These are phyloP conservation scores for Myxozyma melibiosi DNA, from an alignment of 805 yeast genomes.

Conservation along the genomic window DNA sequence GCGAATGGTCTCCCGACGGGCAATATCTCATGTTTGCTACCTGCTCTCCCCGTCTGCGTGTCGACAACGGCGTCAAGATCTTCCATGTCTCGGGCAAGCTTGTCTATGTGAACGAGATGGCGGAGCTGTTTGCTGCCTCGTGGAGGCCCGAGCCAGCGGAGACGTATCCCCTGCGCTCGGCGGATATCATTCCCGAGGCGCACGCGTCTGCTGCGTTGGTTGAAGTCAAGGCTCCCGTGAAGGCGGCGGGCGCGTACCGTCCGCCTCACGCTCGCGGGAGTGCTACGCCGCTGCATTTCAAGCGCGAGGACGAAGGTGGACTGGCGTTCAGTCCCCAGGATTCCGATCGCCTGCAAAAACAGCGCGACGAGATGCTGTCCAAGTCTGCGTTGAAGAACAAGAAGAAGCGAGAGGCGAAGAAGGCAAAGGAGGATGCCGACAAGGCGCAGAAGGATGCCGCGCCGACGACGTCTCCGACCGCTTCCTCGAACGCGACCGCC, in stretches of 20 bases:
- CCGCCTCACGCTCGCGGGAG: slow-evolving; percentile 88
- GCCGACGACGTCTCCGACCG: slow-evolving; percentile 17
- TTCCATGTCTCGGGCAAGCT: slow-evolving; percentile 92
- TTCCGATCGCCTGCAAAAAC: too few relatives aligned
- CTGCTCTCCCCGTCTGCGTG: slow-evolving; percentile 94
- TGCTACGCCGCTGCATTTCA: slow-evolving; percentile 40
- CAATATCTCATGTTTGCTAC: slow-evolving; percentile 92
- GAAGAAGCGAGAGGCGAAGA: slow-evolving; percentile 66
- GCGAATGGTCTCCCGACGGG: slow-evolving; percentile 98
- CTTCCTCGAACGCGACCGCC: slow-evolving; percentile 32
- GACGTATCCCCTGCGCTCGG: slow-evolving; percentile 53
- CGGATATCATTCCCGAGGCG: slow-evolving; percentile 57
- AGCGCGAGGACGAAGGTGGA: slow-evolving; percentile 36
- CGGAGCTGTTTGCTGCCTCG: slow-evolving; percentile 74
- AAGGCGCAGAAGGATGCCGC: slow-evolving; percentile 18
- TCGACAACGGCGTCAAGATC: slow-evolving; percentile 89
- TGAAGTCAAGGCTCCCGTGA: slow-evolving; percentile 48
- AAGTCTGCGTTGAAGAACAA: slow-evolving; percentile 72
- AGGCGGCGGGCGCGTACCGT: slow-evolving; percentile 87
- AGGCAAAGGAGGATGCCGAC: slow-evolving; percentile 30
- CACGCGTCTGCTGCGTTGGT: slow-evolving; percentile 67
- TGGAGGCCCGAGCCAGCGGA: slow-evolving; percentile 72
- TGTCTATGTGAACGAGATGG: slow-evolving; percentile 74
- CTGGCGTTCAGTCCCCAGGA: slow-evolving; percentile 26
- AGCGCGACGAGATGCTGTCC: slow-evolving; percentile 51